Conservation (phyloP, 208 protist species). For the Plasmodiophora brassicae region DNA sequence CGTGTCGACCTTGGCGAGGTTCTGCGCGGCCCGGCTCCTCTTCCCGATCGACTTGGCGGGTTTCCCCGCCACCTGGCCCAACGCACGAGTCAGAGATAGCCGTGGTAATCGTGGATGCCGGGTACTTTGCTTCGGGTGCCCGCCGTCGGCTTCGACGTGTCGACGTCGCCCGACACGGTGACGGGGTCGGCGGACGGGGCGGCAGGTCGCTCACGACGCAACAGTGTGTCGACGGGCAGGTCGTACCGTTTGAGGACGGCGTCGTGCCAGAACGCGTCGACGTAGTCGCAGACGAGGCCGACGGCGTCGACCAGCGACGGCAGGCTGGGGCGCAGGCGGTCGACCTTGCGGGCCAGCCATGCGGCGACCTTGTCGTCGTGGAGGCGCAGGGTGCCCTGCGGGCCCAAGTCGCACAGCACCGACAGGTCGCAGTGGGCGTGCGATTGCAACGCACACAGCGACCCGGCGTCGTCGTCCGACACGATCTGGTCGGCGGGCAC, state of each 20-base stretch:
- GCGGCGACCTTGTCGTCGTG: neutral
- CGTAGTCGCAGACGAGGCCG: neutral
- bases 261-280: neutral
- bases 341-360: neutral
- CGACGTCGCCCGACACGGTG: no score
- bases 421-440: neutral
- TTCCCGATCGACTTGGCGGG: no score
- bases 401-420: neutral
- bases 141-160: no score
- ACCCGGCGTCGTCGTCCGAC: neutral
- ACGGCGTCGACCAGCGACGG: neutral
- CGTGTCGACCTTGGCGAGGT: neutral
- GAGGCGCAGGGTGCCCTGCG: neutral
- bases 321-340: neutral
- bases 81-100: no score
- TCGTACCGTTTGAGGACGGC: neutral
- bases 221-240: neutral
- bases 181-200: no score
- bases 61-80: no score
- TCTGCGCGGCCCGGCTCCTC: no score
- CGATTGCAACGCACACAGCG: neutral
- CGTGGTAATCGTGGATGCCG: no score
- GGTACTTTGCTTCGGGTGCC: no score
- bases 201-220: neutral
- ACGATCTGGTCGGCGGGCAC: neutral